phyloP scores from a whole-genome alignment of 306 rosid genomes.

The Ziziphus jujuba region DNA sequence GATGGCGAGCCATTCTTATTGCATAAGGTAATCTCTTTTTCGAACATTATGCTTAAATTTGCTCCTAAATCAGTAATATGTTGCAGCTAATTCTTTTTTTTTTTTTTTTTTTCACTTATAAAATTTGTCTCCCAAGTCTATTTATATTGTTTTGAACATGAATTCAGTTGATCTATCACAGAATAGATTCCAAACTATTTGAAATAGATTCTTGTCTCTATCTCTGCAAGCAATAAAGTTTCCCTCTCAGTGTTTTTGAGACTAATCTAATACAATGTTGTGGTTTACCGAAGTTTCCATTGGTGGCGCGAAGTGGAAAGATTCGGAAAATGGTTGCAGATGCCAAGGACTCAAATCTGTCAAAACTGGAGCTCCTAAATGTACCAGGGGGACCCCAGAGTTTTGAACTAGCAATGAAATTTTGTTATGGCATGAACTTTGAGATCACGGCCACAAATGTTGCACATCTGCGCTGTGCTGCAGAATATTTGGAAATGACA shows the following conservation, averaged over 20 bases:
- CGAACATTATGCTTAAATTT: background rate
- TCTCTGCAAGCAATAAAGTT: background rate
- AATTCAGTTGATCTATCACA: too few species aligned
- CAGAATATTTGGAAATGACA: constrained; percentile 79
- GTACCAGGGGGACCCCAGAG: constrained; percentile 79
- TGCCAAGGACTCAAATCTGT: constrained; percentile 45
- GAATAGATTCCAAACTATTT: too few species aligned
- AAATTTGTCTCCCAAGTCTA: too few species aligned
- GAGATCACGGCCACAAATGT: constrained; percentile 73
- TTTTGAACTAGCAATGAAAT: constrained; percentile 85
- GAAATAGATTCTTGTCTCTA: background rate
- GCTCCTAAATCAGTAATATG: background rate
- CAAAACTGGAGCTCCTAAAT: constrained; percentile 62
- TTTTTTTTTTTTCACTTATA: too few species aligned
- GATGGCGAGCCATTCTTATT: constrained; percentile 83
- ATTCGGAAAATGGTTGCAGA: constrained; percentile 82
- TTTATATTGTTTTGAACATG: too few species aligned
- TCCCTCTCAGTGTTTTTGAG: background rate
- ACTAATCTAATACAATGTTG: background rate
- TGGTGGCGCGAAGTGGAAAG: constrained; percentile 81
- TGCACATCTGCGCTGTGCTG: constrained; percentile 69
- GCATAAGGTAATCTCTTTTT: constrained; percentile 60
- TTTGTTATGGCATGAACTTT: constrained; percentile 82
- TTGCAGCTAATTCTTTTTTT: too few species aligned
- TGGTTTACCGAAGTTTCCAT: constrained; percentile 63